Evolutionary conservation across 2,329 filamentous ascomycete species (phyloP).

Genomic region (Cladobotryum mycophilum): DNA sequence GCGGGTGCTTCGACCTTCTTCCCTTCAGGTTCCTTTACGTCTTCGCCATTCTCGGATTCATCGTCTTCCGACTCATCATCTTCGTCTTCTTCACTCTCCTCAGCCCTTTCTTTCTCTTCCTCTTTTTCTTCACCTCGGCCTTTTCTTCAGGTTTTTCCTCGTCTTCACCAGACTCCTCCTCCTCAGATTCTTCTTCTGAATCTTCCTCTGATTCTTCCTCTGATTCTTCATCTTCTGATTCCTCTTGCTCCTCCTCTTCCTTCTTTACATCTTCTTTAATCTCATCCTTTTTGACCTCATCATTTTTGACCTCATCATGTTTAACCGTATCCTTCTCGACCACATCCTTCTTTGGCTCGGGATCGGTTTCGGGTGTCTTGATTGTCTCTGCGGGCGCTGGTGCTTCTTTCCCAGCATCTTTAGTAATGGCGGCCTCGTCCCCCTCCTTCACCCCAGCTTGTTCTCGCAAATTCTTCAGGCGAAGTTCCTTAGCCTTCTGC

Average conservation of each 20-base stretch:
- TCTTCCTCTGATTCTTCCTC: slow-evolving; percentile 8
- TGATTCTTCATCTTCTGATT: slow-evolving; percentile 5
- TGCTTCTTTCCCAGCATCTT: neutral
- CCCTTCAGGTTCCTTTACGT: slow-evolving; percentile 7
- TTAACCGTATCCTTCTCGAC: neutral
- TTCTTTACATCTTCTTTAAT: slow-evolving; percentile 9
- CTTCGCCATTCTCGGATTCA: slow-evolving; percentile 17
- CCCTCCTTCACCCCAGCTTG: slow-evolving; percentile 43
- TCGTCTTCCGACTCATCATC: slow-evolving; percentile 10
- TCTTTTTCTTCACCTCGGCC: slow-evolving; percentile 9
- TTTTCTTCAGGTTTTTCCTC: slow-evolving; percentile 8
- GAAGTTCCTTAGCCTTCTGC: slow-evolving; percentile 55
- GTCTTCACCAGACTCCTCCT: slow-evolving; percentile 10
- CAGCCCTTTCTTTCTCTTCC: slow-evolving; percentile 7
- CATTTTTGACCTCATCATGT: slow-evolving; percentile 13
- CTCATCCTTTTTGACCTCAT: slow-evolving; percentile 11
- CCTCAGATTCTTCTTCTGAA: neutral
- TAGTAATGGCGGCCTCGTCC: slow-evolving; percentile 1
- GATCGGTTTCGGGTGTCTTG: too few species aligned
- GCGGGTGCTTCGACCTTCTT: slow-evolving; percentile 8
- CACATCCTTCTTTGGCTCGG: too few species aligned
- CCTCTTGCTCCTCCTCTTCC: slow-evolving; percentile 6
- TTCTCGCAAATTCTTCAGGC: slow-evolving; percentile 46
- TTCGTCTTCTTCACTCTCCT: slow-evolving; percentile 8
- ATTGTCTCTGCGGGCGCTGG: neutral